phyloP scores from a whole-genome alignment of 1,284 basidiomycete genomes.

The Earliella scabrosa region DNA sequence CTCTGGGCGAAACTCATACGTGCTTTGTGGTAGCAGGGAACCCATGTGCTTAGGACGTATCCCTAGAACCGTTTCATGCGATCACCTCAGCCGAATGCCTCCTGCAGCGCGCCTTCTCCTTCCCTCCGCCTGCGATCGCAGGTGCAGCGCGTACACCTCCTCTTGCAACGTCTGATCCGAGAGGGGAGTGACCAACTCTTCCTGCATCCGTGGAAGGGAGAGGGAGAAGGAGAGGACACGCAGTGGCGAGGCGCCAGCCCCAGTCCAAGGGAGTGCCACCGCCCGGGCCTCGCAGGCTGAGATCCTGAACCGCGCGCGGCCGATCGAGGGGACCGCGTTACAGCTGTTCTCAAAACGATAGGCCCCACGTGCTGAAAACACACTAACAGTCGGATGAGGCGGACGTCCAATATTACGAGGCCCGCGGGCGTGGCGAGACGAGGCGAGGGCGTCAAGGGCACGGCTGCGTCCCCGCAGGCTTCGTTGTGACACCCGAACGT shows the following conservation, averaged over 20 bases:
- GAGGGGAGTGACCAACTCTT: constrained; percentile 33
- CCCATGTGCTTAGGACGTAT: background rate
- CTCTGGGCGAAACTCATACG: background rate
- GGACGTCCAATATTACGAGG: no score
- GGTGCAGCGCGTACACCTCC: constrained; percentile 30
- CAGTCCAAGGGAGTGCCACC: no score
- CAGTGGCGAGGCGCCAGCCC: background rate
- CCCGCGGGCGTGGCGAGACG: no score
- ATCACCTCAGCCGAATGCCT: constrained; percentile 13
- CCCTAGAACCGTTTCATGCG: constrained; percentile 1
- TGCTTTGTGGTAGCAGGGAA: background rate
- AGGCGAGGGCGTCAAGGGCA: no score
- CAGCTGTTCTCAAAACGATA: no score
- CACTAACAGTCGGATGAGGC: no score
- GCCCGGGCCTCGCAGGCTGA: no score
- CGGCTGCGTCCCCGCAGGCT: no score
- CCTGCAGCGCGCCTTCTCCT: constrained; percentile 22
- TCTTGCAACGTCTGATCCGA: constrained; percentile 31
- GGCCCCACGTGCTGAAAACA: no score
- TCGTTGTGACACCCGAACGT: no score
- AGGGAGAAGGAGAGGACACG: background rate
- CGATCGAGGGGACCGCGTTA: no score
- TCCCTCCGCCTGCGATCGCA: constrained; percentile 31
- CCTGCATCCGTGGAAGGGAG: constrained; percentile 24
- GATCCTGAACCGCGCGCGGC: no score